phyloP scores from a whole-genome alignment of 2,329 filamentous ascomycete species.

The Aspergillus fumigatus region DNA sequence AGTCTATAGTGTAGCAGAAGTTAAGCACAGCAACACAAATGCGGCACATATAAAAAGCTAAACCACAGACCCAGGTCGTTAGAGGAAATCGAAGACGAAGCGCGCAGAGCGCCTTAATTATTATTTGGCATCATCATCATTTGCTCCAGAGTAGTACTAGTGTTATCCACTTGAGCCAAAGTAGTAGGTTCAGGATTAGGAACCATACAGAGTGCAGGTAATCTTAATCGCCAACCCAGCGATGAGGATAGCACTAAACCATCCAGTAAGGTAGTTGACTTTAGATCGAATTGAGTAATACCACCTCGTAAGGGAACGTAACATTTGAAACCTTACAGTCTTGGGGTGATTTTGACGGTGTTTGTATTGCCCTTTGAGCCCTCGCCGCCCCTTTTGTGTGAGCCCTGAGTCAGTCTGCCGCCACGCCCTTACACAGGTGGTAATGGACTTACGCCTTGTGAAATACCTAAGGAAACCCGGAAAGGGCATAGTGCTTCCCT shows the following conservation, averaged over 20 bases:
- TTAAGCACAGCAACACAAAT: not conserved
- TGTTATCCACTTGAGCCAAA: not conserved
- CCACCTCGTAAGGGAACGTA: not conserved
- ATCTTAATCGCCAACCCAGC: not conserved
- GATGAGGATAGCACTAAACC: not conserved
- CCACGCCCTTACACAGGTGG: not conserved
- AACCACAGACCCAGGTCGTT: not conserved
- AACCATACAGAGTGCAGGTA: not conserved
- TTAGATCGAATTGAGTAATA: not conserved
- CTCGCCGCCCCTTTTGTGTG: not conserved
- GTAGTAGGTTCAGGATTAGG: not conserved
- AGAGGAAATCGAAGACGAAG: not conserved
- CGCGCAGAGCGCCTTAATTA: not conserved
- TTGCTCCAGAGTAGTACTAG: not conserved
- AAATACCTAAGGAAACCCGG: not conserved
- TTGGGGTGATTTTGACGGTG: constrained; percentile 4
- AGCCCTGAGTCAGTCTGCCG: not conserved
- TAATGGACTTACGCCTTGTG: not conserved
- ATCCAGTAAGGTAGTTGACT: not conserved
- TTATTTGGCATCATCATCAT: not conserved
- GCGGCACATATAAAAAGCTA: not conserved
- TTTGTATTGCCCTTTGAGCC: not conserved
- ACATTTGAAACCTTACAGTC: not conserved
- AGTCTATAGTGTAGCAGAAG: not conserved
- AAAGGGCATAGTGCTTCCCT: not conserved